These are phyloP conservation scores for Colletotrichum phormii DNA, from an alignment of 2,329 filamentous ascomycete genomes.

Conservation along the genomic window DNA sequence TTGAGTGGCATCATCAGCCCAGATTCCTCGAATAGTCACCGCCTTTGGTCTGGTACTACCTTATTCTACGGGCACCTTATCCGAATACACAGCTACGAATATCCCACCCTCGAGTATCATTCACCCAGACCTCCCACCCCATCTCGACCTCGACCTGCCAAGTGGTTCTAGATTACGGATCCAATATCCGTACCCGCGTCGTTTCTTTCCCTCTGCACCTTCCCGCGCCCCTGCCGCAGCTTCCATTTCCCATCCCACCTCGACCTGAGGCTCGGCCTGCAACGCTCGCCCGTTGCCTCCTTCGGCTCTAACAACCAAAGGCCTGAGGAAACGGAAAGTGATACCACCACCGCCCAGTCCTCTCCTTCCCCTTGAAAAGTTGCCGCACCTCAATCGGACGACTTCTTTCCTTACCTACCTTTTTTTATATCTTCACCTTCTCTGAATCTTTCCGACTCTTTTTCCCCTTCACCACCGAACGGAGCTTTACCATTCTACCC, in stretches of 20 bases:
- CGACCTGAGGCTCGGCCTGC: neutral
- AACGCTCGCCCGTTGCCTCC: neutral
- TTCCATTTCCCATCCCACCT: neutral
- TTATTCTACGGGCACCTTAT: neutral
- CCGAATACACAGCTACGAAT: neutral
- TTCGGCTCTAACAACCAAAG: neutral
- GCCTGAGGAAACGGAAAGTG: neutral
- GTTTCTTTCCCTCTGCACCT: conserved; percentile 1
- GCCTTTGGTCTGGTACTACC: neutral
- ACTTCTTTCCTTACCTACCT: too few species aligned
- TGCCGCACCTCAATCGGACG: neutral
- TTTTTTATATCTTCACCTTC: neutral
- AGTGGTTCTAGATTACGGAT: neutral
- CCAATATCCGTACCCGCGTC: neutral
- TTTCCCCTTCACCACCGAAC: neutral
- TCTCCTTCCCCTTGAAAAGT: neutral
- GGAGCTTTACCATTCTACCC: neutral
- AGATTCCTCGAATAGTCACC: neutral
- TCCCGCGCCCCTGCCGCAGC: neutral
- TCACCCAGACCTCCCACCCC: neutral
- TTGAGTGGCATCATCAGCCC: too few species aligned
- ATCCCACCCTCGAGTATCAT: neutral
- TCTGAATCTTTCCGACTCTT: neutral
- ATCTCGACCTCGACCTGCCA: neutral
- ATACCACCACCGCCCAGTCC: neutral